These are phyloP conservation scores for Ophiostoma sp. DNA, from an alignment of 2,329 filamentous ascomycete species.

Conservation along the genomic window DNA sequence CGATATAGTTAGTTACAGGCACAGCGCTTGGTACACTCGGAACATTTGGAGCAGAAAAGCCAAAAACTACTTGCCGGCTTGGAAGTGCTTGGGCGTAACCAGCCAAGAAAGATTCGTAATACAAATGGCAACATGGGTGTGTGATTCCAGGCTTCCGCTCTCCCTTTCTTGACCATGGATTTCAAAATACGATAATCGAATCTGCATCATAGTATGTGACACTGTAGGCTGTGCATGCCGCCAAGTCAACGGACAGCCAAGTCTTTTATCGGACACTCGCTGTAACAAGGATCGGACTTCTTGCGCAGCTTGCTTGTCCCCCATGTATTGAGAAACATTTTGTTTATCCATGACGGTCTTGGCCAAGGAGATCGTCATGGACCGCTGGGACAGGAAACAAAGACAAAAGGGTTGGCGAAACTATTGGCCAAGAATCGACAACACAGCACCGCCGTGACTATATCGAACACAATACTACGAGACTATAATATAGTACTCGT, in stretches of 20 bases:
- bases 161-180: not conserved
- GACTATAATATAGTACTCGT: not conserved
- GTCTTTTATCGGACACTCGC: slow-evolving; percentile 9
- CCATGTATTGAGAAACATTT: not conserved
- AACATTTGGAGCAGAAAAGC: not conserved
- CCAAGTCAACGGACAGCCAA: slow-evolving; percentile 10
- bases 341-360: slow-evolving; percentile 8
- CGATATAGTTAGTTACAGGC: not conserved
- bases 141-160: not conserved
- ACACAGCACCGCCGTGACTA: not conserved
- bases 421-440: not conserved
- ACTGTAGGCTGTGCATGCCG: slow-evolving; percentile 9
- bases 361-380: slow-evolving; percentile 1
- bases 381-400: not conserved
- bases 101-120: slow-evolving; percentile 7
- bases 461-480: not conserved
- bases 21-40: not conserved
- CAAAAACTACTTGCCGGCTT: slow-evolving; percentile 7
- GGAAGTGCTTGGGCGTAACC: not conserved
- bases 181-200: slow-evolving; percentile 4
- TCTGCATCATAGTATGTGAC: slow-evolving; percentile 10
- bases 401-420: not conserved
- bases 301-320: not conserved
- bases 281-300: not conserved
- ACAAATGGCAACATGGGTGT: not conserved